Percentiles rank a stretch among this genome's conserved stretches.
Conservation (phyloP, 768 basidiomycete genomes). For the Chiua virens region DNA sequence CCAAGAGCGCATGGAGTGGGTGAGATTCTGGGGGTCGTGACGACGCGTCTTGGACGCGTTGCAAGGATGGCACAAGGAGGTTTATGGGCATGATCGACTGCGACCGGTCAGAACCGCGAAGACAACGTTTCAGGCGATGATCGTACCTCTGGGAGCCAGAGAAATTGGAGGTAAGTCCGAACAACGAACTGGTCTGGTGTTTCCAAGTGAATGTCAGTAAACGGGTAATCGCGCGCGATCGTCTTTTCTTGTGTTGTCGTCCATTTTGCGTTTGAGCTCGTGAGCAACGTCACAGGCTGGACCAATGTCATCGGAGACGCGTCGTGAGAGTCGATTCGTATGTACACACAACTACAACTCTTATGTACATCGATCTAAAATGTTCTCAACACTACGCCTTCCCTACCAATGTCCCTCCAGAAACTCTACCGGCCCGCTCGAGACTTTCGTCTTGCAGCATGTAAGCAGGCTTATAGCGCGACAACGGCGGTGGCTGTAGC, state of each 20-base stretch:
- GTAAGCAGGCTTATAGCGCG: conserved; percentile 74
- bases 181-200: conserved; percentile 56
- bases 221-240: conserved; percentile 56
- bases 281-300: conserved; percentile 20
- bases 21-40: conserved; percentile 39
- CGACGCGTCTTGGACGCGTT: conserved; percentile 43
- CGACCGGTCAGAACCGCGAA: conserved; percentile 11
- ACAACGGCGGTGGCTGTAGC: conserved; percentile 1
- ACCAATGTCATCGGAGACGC: conserved; percentile 18
- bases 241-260: conserved; percentile 58
- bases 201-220: conserved; percentile 43
- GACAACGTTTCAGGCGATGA: background rate
- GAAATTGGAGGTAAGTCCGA: conserved; percentile 70
- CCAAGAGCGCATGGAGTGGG: conserved; percentile 57
- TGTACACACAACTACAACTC: background rate
- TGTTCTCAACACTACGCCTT: background rate
- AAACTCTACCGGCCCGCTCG: conserved; percentile 69
- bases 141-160: conserved; percentile 75
- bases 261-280: conserved; percentile 44
- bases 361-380: background rate
- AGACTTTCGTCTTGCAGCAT: conserved; percentile 72
- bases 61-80: conserved; percentile 54
- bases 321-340: no score
- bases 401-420: conserved; percentile 16
- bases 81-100: conserved; percentile 74